Percentiles rank a stretch among this genome's conserved stretches.
Evolutionary conservation across 306 rosid species (phyloP).

Genomic region (Vicia sativa): DNA sequence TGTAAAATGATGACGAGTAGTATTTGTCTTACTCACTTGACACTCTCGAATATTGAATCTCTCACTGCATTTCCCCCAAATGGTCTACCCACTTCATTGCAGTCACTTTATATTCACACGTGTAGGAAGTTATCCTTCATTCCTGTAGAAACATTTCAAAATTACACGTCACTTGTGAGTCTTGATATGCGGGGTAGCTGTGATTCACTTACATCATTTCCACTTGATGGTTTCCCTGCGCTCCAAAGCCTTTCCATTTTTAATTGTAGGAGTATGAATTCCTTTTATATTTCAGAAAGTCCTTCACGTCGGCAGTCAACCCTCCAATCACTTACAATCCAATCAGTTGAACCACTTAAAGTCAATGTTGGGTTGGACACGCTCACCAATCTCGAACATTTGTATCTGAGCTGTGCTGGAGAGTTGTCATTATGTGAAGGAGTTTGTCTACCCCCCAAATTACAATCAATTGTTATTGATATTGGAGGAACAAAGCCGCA

Average conservation of each 20-base stretch:
- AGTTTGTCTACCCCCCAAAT: not conserved
- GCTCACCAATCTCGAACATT: not conserved
- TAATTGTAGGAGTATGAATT: not conserved
- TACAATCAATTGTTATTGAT: not conserved
- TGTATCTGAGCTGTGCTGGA: not conserved
- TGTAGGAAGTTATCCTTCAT: slow-evolving; percentile 13
- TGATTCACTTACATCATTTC: not conserved
- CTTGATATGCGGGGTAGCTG: too few species aligned
- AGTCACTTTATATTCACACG: not conserved
- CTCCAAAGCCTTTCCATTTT: not conserved
- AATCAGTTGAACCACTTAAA: not conserved
- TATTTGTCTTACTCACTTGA: too few species aligned
- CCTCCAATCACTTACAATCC: not conserved
- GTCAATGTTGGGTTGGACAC: not conserved
- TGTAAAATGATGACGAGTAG: too few species aligned
- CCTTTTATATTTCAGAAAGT: not conserved
- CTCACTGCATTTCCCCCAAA: too few species aligned
- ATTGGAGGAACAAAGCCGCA: too few species aligned
- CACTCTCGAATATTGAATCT: too few species aligned
- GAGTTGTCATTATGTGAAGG: not conserved
- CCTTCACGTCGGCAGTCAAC: not conserved
- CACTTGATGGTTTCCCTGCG: not conserved
- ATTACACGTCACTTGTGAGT: slow-evolving; percentile 9
- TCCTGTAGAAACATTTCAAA: not conserved
- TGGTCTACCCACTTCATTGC: too few species aligned